Base-by-base conservation (phyloP, 192 early-diverging fungal species). In the Podochytrium sp. region DNA sequence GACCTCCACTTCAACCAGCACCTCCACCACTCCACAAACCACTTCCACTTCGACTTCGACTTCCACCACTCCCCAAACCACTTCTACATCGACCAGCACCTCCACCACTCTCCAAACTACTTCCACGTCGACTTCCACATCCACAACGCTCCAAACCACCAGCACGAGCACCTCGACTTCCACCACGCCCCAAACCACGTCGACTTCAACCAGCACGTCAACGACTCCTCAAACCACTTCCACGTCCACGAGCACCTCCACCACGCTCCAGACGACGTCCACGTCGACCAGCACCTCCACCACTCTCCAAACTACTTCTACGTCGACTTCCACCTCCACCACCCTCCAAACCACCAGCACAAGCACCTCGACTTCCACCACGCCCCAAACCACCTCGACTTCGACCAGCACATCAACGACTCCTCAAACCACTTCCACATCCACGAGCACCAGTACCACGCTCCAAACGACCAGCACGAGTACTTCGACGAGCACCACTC, bases 61-160 rank as follows among this genome's bases (percentile, higher is more conserved):
- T 43, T 49, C 77, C 74, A 23, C 79, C 73, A 2, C 83, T 80
- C 42, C 76, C 78, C 73, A 39, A 72, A 82, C 64, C 6, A 66
- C 64, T 25, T 27, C 64, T 12, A 14, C 10, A 30, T 49, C 64
- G 29, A 66, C 42, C 10, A 27, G 20, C n/a, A 66, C 64, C 7
- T 20, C 39, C 0, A 66, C 64, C 1, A 43, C n/a, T n/a, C n/a
- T n/a, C n/a, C n/a, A 50, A 66, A 66, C 64, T 20, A 66, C 64
- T 41, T 42, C 64, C 0, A 66, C 64, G n/a, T 29, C 42, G 0
- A 50, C 18, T 29, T 29, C 42, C 6, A 66, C 64, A 16, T 16
- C 14, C 10, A 49, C 64, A 27, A 50, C 42, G 32, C 43, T 14
- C 43, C 42, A 75, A 79, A 41, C 71, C 74, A 16, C 78, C 76